Percentiles rank a stretch among this genome's conserved stretches.
Conservation (phyloP, 164 flowering plant species). For the Stephania cephalantha region DNA sequence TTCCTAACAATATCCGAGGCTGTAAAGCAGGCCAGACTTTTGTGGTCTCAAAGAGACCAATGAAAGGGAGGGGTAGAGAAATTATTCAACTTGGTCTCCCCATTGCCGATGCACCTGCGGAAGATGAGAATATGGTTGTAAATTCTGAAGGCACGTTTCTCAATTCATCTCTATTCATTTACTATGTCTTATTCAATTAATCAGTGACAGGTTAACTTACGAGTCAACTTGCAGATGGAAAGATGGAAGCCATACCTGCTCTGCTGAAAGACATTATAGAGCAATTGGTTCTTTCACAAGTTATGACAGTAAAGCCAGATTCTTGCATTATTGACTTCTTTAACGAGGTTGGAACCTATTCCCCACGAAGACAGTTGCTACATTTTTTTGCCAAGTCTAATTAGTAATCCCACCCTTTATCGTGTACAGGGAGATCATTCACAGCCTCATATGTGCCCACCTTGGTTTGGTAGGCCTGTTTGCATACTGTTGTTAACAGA, state of each 20-base stretch:
- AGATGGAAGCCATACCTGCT: slow-evolving; percentile 58
- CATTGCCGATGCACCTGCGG: slow-evolving; percentile 53
- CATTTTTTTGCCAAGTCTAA: slow-evolving; percentile 6
- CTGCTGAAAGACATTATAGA: slow-evolving; percentile 59
- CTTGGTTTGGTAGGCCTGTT: slow-evolving; percentile 73
- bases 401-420: neutral
- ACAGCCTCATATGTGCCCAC: slow-evolving; percentile 60
- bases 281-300: slow-evolving; percentile 41
- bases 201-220: neutral
- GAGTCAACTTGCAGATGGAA: slow-evolving; percentile 47
- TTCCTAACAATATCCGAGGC: slow-evolving; percentile 1
- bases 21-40: slow-evolving; percentile 64
- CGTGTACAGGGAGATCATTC: slow-evolving; percentile 76
- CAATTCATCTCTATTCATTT: neutral
- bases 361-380: neutral
- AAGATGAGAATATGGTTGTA: slow-evolving; percentile 47
- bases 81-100: slow-evolving; percentile 76
- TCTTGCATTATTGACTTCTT: slow-evolving; percentile 67
- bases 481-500: slow-evolving; percentile 62
- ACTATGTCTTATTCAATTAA: neutral
- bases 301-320: slow-evolving; percentile 54
- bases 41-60: slow-evolving; percentile 62
- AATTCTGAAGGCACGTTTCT: slow-evolving; percentile 52
- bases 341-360: slow-evolving; percentile 46
- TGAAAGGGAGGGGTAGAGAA: slow-evolving; percentile 86